phyloP scores from a whole-genome alignment of 106 monocot genomes.

The Acanthochlamys bracteata region DNA sequence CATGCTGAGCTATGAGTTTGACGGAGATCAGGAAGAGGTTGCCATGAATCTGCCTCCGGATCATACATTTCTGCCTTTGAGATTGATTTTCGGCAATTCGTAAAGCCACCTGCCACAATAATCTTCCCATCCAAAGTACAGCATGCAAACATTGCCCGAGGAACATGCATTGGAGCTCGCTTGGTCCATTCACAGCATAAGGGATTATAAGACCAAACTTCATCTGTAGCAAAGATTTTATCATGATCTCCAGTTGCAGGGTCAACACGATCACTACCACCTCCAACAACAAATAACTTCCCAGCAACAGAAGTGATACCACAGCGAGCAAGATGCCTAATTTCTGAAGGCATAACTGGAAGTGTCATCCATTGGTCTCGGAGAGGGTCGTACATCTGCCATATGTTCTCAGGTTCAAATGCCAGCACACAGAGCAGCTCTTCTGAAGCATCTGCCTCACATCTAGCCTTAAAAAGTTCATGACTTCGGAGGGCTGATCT shows the following conservation, averaged over 20 bases:
- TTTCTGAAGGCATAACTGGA: conserved; percentile 68
- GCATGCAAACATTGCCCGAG: conserved; percentile 90
- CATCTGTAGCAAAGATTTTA: conserved; percentile 78
- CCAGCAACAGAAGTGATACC: conserved; percentile 70
- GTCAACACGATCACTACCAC: conserved; percentile 81
- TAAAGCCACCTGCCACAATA: conserved; percentile 87
- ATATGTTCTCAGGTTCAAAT: conserved; percentile 87
- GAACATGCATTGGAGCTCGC: conserved; percentile 61
- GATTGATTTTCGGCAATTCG: conserved; percentile 66
- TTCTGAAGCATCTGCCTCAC: conserved; percentile 48
- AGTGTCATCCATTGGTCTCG: conserved; percentile 81
- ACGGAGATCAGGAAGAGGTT: conserved; percentile 64
- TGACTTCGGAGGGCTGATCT: conserved; percentile 38
- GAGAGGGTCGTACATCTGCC: conserved; percentile 86
- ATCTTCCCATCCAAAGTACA: conserved; percentile 75
- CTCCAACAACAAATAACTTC: conserved; percentile 88
- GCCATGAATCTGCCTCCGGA: conserved; percentile 54
- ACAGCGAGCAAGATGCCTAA: conserved; percentile 85
- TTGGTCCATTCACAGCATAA: conserved; percentile 36
- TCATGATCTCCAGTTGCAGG: conserved; percentile 87
- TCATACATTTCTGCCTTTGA: conserved; percentile 87
- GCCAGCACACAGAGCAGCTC: conserved; percentile 81
- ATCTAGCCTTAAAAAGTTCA: conserved; percentile 46
- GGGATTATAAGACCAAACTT: conserved; percentile 92
- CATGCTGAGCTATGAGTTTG: conserved; percentile 77